phyloP scores from a whole-genome alignment of 345 rosid genomes.

The Arabis alpina region DNA sequence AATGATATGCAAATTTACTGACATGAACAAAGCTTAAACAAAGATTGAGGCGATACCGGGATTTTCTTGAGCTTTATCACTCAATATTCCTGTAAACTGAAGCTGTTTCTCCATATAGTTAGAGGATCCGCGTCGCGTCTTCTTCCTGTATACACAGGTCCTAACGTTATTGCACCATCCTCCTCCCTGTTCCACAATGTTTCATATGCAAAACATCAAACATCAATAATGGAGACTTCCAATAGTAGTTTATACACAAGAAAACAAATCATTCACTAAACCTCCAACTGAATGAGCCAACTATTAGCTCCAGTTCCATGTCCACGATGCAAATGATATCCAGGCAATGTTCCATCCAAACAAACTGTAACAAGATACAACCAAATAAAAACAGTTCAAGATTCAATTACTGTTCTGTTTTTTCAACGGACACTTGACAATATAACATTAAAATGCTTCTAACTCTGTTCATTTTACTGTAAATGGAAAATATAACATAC shows the following conservation, averaged over 20 bases:
- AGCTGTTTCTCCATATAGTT: constrained; percentile 75
- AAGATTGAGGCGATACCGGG: constrained; percentile 53
- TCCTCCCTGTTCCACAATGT: constrained; percentile 66
- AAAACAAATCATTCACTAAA: constrained; percentile 32
- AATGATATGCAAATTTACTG: too few relatives aligned
- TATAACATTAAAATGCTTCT: constrained; percentile 9
- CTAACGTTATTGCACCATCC: constrained; percentile 79
- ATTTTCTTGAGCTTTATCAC: constrained; percentile 84
- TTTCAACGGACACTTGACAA: background rate
- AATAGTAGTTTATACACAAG: background rate
- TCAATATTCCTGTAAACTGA: constrained; percentile 75
- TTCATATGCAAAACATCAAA: background rate
- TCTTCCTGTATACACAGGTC: constrained; percentile 71
- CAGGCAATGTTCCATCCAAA: constrained; percentile 96
- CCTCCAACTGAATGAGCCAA: constrained; percentile 97
- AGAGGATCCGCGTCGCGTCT: constrained; percentile 83
- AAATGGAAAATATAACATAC: background rate
- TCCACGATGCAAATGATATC: constrained; percentile 87
- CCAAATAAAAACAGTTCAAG: constrained; percentile 20
- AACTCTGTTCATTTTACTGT: constrained; percentile 1
- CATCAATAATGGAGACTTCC: background rate
- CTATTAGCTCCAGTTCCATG: constrained; percentile 81
- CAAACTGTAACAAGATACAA: constrained; percentile 61
- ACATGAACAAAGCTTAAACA: constrained; percentile 12
- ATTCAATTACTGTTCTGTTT: background rate